These are phyloP conservation scores for Cercospora sp. DNA, from an alignment of 2,329 filamentous ascomycete species.

Conservation along the genomic window DNA sequence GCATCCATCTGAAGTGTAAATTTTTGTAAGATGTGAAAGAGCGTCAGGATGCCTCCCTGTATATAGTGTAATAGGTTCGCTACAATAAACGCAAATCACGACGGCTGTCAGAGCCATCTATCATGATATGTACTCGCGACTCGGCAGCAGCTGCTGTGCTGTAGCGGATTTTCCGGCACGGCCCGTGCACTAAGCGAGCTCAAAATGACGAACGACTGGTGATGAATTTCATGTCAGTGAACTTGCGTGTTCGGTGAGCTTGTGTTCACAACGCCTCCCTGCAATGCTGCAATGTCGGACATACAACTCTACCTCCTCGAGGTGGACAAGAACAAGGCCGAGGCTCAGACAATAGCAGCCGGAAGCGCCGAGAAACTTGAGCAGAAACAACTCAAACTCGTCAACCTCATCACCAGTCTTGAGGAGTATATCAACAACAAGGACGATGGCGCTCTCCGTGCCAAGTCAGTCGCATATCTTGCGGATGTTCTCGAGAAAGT, in stretches of 20 bases:
- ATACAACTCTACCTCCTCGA: constrained; percentile 55
- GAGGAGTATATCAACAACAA: constrained; percentile 66
- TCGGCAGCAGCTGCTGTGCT: background rate
- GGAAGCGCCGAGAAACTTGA: constrained; percentile 54
- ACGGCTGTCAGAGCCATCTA: background rate
- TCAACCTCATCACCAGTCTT: constrained; percentile 63
- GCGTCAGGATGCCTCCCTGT: constrained; percentile 23
- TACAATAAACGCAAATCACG: constrained; percentile 12
- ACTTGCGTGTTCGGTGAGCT: background rate
- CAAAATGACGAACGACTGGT: constrained; percentile 1
- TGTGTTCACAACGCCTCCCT: background rate
- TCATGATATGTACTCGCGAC: background rate
- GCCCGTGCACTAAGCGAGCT: background rate
- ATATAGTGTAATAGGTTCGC: constrained; percentile 28
- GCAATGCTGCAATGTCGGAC: constrained; percentile 49
- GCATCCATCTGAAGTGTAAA: constrained; percentile 1
- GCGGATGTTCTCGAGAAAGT: constrained; percentile 54
- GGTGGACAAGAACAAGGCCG: constrained; percentile 50
- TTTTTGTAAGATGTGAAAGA: constrained; percentile 17
- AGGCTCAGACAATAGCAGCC: constrained; percentile 46
- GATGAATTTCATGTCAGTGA: background rate
- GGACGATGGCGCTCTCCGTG: constrained; percentile 59
- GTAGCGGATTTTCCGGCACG: background rate
- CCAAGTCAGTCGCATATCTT: constrained; percentile 57
- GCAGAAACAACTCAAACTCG: constrained; percentile 59